A percentile compares a stretch with the other conserved stretches of the same genome.
Conservation (phyloP, 331 rosid genomes). For the Quercus lobata region DNA sequence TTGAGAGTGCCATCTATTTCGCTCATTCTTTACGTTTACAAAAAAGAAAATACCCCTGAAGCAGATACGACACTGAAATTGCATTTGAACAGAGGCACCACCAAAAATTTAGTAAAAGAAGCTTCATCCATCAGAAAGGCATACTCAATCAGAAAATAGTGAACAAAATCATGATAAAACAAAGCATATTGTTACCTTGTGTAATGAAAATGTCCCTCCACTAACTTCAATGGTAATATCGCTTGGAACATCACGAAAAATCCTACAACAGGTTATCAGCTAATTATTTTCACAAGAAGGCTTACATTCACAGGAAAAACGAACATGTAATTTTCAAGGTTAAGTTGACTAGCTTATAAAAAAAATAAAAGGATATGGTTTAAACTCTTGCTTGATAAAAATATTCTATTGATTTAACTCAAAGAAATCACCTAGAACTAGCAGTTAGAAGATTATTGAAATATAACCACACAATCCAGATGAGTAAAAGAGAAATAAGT, state of each 20-base stretch:
- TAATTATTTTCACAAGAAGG: slow-evolving; percentile 17
- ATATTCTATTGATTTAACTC: neutral
- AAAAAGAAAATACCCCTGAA: neutral
- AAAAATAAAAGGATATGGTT: too few relatives aligned
- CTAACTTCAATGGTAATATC: slow-evolving; percentile 84
- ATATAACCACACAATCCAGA: neutral
- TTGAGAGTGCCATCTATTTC: neutral
- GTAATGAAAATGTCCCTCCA: slow-evolving; percentile 75
- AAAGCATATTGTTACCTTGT: slow-evolving; percentile 52
- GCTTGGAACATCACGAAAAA: slow-evolving; percentile 96
- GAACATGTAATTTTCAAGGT: neutral
- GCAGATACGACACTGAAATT: neutral
- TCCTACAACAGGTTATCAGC: slow-evolving; percentile 51
- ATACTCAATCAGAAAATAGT: slow-evolving; percentile 4
- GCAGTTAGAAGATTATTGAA: neutral
- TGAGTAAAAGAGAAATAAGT: neutral
- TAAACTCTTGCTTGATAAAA: neutral
- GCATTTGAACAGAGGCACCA: neutral
- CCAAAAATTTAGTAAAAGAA: neutral
- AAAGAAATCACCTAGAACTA: neutral
- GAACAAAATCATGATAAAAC: neutral
- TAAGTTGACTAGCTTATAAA: neutral
- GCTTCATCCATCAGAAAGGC: neutral
- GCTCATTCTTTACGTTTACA: neutral
- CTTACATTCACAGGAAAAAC: neutral